Evolutionary conservation across 2,329 filamentous ascomycete genomes (phyloP).

Genomic region (Erysiphe neolycopersici): DNA sequence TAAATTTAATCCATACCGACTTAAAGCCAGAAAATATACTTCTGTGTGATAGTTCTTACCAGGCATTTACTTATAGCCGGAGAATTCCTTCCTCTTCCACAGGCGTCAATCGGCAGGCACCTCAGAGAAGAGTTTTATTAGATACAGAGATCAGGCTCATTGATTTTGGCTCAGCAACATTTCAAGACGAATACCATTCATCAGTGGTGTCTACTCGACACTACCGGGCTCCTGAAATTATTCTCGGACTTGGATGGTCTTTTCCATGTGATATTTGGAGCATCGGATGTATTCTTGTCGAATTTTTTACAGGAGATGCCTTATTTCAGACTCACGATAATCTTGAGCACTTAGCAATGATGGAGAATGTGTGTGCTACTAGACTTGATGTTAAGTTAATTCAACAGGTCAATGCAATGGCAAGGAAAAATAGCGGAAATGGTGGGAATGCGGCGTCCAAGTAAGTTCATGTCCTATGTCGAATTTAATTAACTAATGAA

Average conservation of each 20-base stretch:
- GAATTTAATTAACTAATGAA: constrained; percentile 10
- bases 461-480: constrained; percentile 17
- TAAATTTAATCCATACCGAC: constrained; percentile 88
- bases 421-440: constrained; percentile 24
- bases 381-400: constrained; percentile 33
- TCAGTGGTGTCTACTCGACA: constrained; percentile 45
- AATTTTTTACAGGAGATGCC: constrained; percentile 45
- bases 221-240: constrained; percentile 44
- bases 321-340: constrained; percentile 50
- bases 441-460: constrained; percentile 32
- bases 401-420: constrained; percentile 27
- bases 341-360: constrained; percentile 48
- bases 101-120: constrained; percentile 31
- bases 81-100: constrained; percentile 40
- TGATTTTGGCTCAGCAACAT: constrained; percentile 46
- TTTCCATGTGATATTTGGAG: constrained; percentile 51
- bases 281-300: constrained; percentile 45
- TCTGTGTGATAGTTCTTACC: constrained; percentile 35
- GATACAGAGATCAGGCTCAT: constrained; percentile 45
- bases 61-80: constrained; percentile 44
- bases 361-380: constrained; percentile 37
- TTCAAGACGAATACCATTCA: constrained; percentile 47
- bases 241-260: constrained; percentile 43
- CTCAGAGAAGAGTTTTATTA: constrained; percentile 34
- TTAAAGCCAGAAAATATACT: constrained; percentile 46